Base-by-base conservation (phyloP, 192 early-diverging fungal species). In the Piromyces finnis region DNA sequence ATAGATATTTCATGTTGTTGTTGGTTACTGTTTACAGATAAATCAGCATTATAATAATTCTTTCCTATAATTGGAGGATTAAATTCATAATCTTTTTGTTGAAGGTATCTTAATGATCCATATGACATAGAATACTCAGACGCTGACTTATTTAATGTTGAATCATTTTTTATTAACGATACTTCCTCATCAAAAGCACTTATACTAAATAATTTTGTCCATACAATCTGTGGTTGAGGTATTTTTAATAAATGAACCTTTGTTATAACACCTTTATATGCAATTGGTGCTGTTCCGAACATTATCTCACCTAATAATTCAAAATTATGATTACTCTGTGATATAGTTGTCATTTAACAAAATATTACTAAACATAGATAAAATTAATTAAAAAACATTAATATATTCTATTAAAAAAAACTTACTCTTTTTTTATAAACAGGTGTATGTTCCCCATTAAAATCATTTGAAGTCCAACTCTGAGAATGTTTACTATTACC, bases 291-390 rank as follows among this genome's bases (percentile, higher is more conserved):
- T 9, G 83, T 79, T 32, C 83, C 83, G 29, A 84, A 84, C 79
- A 84, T 84, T 77, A 84, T 84, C 51, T 84, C 83, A 18, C 82
- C 83, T 29, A 84, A 22, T 16, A 84, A 78, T 26, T 84, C 83
- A 29, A 84, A n/a, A 51, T 84, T 41, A 22, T 30, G 35, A 28
- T 82, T 83, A 68, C 51, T 68, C 51, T 68, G 9, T 68, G 0
- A 37, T 35, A 7, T 35, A 35, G 32, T 7, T n/a, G n/a, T n/a
- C n/a, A n/a, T n/a, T n/a, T n/a, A n/a, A n/a, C n/a, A n/a, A n/a
- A n/a, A n/a, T n/a, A n/a, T n/a, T n/a, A n/a, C n/a, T n/a, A n/a
- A n/a, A n/a, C n/a, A n/a, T n/a, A n/a, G n/a, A n/a, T n/a, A 51
- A 0, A 51, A 51, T 5, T 39, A 39, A 14, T 14, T 39, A 39